These are phyloP conservation scores for Coniferiporia sulphurascens DNA, from an alignment of 1,284 basidiomycete species.

Conservation along the genomic window DNA sequence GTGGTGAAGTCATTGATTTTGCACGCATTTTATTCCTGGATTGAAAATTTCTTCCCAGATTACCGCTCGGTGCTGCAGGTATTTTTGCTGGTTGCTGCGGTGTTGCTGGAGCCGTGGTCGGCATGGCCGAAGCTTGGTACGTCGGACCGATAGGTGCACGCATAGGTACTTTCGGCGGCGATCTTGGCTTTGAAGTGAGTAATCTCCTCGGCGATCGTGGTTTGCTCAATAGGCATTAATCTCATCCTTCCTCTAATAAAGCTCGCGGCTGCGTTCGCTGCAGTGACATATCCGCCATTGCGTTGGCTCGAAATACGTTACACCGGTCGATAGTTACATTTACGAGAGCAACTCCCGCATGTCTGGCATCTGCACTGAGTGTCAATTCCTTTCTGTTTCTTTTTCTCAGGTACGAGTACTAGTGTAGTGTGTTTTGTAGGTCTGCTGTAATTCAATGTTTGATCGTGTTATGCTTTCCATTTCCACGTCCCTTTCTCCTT, in stretches of 20 bases:
- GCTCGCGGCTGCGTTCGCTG: slow-evolving; percentile 42
- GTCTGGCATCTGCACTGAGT: neutral
- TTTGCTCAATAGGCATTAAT: neutral
- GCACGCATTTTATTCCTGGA: neutral
- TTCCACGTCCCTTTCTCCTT: slow-evolving; percentile 36
- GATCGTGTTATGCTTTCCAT: slow-evolving; percentile 33
- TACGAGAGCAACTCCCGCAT: neutral
- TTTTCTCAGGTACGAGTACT: neutral
- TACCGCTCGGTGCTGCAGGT: slow-evolving; percentile 55
- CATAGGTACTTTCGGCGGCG: slow-evolving; percentile 44
- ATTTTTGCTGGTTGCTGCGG: slow-evolving; percentile 44
- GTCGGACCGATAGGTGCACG: slow-evolving; percentile 44
- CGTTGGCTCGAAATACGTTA: slow-evolving; percentile 42
- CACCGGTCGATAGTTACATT: slow-evolving; percentile 34
- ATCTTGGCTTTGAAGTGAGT: slow-evolving; percentile 53
- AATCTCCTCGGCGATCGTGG: neutral
- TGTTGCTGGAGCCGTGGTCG: slow-evolving; percentile 42
- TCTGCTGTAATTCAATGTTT: neutral
- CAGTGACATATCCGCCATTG: slow-evolving; percentile 36
- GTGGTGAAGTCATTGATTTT: slow-evolving; percentile 15
- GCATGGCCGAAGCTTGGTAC: slow-evolving; percentile 40
- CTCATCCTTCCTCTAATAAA: slow-evolving; percentile 14
- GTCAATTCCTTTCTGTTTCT: too few relatives aligned
- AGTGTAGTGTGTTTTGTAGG: neutral
- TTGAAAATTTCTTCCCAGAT: slow-evolving; percentile 21